Base-by-base conservation (phyloP, 2,329 filamentous ascomycete species). In the Aureobasidium sp. region DNA sequence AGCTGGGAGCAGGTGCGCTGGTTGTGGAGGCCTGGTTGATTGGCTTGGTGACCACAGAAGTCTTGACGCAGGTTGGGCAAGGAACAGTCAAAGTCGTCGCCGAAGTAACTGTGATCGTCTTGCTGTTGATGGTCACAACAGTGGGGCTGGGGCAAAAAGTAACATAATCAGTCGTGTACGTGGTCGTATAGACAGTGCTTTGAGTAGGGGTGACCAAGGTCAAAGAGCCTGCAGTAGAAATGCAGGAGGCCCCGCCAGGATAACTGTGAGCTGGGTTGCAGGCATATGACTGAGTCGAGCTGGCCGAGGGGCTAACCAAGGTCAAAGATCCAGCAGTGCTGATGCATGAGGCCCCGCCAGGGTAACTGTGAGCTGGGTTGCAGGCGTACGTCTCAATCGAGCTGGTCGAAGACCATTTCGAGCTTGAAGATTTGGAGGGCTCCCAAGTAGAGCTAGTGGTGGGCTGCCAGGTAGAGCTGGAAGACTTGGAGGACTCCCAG, bases 81-180 rank as follows among this genome's bases (percentile, higher is more conserved):
- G 58, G n/a, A 25, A 64, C 59, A n/a, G 58, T 62, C 41, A 64
- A 44, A 12, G 62, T 64, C 11, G 62, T 64, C 9, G 62, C 62
- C 4, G 52, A 47, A 11, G 62, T 45, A 29, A 62, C 58, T 17
- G 62, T 64, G 62, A 61, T 61, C 4, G 58, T 62, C 25, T 56
- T 22, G 25, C 29, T 45, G 44, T 62, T 39, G n/a, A 61, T 48
- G 20, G 53, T 62, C 34, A 64, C 58, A 5, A 25, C 29, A 2
- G 56, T 70, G 65, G 39, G 51, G 17, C 60, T 67, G 3, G 67
- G 22, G 65, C 68, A 42, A 55, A 68, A 68, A 48, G 68, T 69
- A 22, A 57, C 65, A 52, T 67, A 69, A 44, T 22, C 34, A 1
- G 64, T 60, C 2, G 57, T 42, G 57, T 41, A 49, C 2, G 17